A percentile compares a stretch with the other conserved stretches of the same genome.
These are phyloP conservation scores for sunflower (Helianthus annuus) DNA, from an alignment of 129 eudicot genomes.

Conservation along the genomic window DNA sequence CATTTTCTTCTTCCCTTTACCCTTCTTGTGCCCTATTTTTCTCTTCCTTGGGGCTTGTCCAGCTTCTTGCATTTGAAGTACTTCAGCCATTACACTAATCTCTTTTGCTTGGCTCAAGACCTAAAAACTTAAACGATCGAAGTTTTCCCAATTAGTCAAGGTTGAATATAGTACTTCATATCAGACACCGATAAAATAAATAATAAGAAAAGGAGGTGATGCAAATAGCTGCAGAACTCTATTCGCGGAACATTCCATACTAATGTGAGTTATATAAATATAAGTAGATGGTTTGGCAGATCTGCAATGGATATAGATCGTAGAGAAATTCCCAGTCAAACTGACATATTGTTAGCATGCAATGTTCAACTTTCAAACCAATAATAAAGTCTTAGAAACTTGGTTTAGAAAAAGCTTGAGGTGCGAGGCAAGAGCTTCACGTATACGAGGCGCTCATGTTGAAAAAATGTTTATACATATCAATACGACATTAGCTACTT, in stretches of 20 bases:
- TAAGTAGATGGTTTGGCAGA: not conserved
- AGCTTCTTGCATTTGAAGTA: slow-evolving; percentile 33
- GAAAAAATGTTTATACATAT: too few species aligned
- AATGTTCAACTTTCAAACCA: not conserved
- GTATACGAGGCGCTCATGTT: too few species aligned
- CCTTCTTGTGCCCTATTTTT: slow-evolving; percentile 45
- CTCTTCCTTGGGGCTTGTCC: slow-evolving; percentile 35
- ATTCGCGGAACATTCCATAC: not conserved
- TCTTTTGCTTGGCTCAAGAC: not conserved
- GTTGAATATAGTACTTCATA: not conserved
- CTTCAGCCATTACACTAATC: slow-evolving; percentile 32
- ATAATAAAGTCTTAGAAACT: not conserved
- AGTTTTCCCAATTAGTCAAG: not conserved
- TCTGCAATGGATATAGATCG: not conserved
- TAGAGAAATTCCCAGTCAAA: too few species aligned
- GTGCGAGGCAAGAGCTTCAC: too few species aligned
- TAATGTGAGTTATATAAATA: not conserved
- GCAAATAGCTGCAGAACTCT: not conserved
- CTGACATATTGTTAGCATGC: not conserved
- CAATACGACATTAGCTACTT: too few species aligned
- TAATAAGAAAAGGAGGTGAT: not conserved
- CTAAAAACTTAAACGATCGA: not conserved
- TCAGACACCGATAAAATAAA: not conserved
- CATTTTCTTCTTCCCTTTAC: slow-evolving; percentile 49
- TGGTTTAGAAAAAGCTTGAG: too few species aligned